Conservation (phyloP, 2,329 filamentous ascomycete species). For the Fusarium buharicum region DNA sequence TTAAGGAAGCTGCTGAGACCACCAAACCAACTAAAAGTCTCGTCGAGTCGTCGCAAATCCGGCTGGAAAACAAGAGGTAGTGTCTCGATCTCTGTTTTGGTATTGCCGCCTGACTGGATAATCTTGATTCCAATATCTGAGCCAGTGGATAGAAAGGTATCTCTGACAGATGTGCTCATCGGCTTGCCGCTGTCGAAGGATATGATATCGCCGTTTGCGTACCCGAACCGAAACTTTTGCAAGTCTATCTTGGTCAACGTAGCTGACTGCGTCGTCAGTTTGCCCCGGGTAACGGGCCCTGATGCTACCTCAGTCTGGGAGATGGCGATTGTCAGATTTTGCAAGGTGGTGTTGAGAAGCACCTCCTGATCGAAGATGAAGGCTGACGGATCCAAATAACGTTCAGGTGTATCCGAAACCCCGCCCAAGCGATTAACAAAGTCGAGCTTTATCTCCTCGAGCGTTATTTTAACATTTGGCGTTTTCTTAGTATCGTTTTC, state of each 20-base stretch:
- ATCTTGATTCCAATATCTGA: constrained; percentile 68
- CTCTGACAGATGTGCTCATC: constrained; percentile 68
- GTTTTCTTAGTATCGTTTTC: constrained; percentile 22
- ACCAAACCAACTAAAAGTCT: constrained; percentile 88
- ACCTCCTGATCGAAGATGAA: constrained; percentile 60
- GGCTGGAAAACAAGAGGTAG: constrained; percentile 80
- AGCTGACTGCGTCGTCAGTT: constrained; percentile 44
- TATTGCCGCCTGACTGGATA: constrained; percentile 56
- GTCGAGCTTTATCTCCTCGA: constrained; percentile 63
- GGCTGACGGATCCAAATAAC: constrained; percentile 54
- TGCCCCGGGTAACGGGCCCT: constrained; percentile 15
- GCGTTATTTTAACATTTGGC: constrained; percentile 57
- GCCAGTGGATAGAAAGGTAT: constrained; percentile 66
- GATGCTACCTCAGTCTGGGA: constrained; percentile 36
- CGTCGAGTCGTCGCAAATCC: constrained; percentile 83
- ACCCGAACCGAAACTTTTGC: constrained; percentile 70
- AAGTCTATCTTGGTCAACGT: constrained; percentile 57
- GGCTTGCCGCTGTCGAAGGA: constrained; percentile 69
- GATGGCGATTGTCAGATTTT: constrained; percentile 54
- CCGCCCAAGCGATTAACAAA: constrained; percentile 66
- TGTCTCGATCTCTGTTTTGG: constrained; percentile 74
- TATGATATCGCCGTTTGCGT: constrained; percentile 69
- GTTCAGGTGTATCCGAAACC: constrained; percentile 61
- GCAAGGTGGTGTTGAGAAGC: constrained; percentile 62
- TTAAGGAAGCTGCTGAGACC: constrained; percentile 92